These are phyloP conservation scores for Colletotrichum tropicicola DNA, from an alignment of 2,329 filamentous ascomycete genomes.

Conservation along the genomic window DNA sequence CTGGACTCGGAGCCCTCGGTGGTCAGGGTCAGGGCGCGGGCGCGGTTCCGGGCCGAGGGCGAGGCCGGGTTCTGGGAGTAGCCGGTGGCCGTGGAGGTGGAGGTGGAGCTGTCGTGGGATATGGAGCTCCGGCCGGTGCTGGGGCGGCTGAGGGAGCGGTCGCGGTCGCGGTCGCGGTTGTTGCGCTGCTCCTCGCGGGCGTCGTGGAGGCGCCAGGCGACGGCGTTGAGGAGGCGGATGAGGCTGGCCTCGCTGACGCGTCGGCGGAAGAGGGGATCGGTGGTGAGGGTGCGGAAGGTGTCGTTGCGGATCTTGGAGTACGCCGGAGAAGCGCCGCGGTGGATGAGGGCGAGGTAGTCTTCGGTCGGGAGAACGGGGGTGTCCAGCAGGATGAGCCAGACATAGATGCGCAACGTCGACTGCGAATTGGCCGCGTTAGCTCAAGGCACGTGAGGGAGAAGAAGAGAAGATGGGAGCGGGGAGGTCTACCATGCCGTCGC, in stretches of 20 bases:
- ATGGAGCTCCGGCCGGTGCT: slow-evolving; percentile 48
- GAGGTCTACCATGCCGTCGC: slow-evolving; percentile 77
- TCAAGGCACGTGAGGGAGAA: neutral
- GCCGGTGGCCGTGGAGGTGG: slow-evolving; percentile 40
- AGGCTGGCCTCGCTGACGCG: slow-evolving; percentile 95
- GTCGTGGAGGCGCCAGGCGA: slow-evolving; percentile 94
- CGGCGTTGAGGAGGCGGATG: slow-evolving; percentile 92
- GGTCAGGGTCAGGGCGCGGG: slow-evolving; percentile 67
- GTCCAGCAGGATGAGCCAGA: slow-evolving; percentile 94
- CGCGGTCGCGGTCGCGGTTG: slow-evolving; percentile 32
- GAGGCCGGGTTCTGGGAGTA: slow-evolving; percentile 49
- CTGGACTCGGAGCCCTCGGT: slow-evolving; percentile 66
- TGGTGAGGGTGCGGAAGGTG: slow-evolving; percentile 95
- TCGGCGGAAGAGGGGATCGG: slow-evolving; percentile 95
- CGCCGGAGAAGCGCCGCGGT: slow-evolving; percentile 91
- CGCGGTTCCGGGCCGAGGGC: slow-evolving; percentile 57
- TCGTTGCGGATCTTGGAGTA: slow-evolving; percentile 99
- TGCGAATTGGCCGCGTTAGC: slow-evolving; percentile 43
- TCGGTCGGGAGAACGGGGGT: slow-evolving; percentile 86
- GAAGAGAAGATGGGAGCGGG: no score
- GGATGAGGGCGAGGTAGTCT: slow-evolving; percentile 87
- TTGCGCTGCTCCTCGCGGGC: slow-evolving; percentile 63
- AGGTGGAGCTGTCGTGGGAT: slow-evolving; percentile 36
- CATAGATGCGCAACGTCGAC: slow-evolving; percentile 93
- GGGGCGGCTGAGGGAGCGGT: slow-evolving; percentile 40